Percentiles rank a stretch among this genome's conserved stretches.
phyloP scores from a whole-genome alignment of 257 asterid genomes.

The Nicotiana sylvestris region DNA sequence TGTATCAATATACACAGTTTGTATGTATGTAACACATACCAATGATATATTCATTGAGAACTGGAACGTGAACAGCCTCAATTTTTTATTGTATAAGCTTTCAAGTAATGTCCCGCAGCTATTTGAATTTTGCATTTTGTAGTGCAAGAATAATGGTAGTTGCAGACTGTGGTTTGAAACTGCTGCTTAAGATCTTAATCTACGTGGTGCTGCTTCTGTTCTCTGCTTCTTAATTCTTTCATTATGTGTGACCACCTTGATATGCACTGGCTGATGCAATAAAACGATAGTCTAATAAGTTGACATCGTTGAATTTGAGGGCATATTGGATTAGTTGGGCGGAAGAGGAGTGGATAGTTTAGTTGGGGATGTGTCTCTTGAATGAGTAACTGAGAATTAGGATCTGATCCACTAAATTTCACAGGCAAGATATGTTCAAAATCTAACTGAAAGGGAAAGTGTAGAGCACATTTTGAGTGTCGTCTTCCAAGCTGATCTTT shows the following conservation, averaged over 20 bases:
- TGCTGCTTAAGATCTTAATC: neutral
- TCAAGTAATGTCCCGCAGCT: neutral
- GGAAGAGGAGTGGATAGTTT: too few relatives aligned
- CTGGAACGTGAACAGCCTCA: neutral
- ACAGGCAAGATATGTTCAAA: too few relatives aligned
- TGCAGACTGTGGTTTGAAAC: too few relatives aligned
- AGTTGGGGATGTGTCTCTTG: too few relatives aligned
- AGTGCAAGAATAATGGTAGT: neutral
- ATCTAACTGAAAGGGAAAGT: too few relatives aligned
- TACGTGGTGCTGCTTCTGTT: neutral
- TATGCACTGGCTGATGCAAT: neutral
- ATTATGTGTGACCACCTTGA: neutral
- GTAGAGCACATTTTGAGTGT: too few relatives aligned
- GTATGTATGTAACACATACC: slow-evolving; percentile 17
- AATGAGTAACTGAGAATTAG: too few relatives aligned
- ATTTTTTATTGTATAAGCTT: neutral
- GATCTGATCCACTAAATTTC: too few relatives aligned
- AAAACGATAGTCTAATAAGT: too few relatives aligned
- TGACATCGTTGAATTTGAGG: too few relatives aligned
- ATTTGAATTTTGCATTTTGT: neutral
- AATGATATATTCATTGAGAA: slow-evolving; percentile 26
- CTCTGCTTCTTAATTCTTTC: neutral
- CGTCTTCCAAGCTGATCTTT: too few relatives aligned
- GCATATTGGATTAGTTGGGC: too few relatives aligned
- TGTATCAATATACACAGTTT: slow-evolving; percentile 12